Conservation (phyloP, 2,329 filamentous ascomycete species). For the Penicillium decumbens region DNA sequence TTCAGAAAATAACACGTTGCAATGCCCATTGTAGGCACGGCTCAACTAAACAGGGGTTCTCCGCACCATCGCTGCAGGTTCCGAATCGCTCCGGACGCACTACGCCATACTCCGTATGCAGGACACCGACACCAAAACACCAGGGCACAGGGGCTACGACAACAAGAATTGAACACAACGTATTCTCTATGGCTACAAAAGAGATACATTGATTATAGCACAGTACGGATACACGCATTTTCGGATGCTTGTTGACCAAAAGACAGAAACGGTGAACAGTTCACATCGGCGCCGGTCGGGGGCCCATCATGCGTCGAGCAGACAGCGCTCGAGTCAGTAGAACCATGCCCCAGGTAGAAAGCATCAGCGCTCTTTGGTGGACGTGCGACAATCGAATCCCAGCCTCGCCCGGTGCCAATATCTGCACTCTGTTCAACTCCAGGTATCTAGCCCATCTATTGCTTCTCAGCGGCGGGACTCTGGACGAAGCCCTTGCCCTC, state of each 20-base stretch:
- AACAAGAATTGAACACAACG: slow-evolving; percentile 15
- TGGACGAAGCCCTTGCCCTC: slow-evolving; percentile 74
- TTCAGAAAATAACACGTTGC: neutral
- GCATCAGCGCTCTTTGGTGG: neutral
- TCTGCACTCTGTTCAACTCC: slow-evolving; percentile 23
- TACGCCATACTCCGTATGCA: slow-evolving; percentile 1
- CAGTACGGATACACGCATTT: slow-evolving; percentile 42
- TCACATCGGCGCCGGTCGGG: slow-evolving; percentile 9
- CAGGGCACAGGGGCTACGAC: neutral
- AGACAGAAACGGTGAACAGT: slow-evolving; percentile 25
- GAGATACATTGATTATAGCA: slow-evolving; percentile 44
- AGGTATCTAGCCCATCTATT: slow-evolving; percentile 24
- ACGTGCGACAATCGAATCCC: slow-evolving; percentile 5
- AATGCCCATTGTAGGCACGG: neutral
- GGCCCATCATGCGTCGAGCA: slow-evolving; percentile 7
- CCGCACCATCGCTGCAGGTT: slow-evolving; percentile 23
- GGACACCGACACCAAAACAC: neutral
- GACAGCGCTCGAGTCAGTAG: slow-evolving; percentile 12
- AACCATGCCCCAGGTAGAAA: neutral
- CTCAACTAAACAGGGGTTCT: slow-evolving; percentile 22
- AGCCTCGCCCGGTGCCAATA: slow-evolving; percentile 12
- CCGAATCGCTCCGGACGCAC: slow-evolving; percentile 24
- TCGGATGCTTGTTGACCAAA: slow-evolving; percentile 29
- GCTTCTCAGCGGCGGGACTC: slow-evolving; percentile 46
- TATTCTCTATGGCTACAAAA: slow-evolving; percentile 39